Conservation (phyloP, 305 asterid species). For the Plantago coronopus region DNA sequence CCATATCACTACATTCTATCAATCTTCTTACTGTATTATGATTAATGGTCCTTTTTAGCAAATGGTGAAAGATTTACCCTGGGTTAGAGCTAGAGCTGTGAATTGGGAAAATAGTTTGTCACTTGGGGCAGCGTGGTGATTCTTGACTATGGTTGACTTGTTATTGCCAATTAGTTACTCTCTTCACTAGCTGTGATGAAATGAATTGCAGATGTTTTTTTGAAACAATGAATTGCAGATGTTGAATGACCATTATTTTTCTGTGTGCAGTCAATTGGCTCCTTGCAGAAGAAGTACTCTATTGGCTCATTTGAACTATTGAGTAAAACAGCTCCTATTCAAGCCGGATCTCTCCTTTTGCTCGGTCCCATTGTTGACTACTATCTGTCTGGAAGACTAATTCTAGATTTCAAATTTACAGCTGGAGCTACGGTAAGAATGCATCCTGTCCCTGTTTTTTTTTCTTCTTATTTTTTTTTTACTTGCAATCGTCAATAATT, state of each 20-base stretch:
- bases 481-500: not conserved
- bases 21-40: no score
- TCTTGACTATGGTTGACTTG: not conserved
- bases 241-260: conserved; percentile 20
- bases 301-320: conserved; percentile 85
- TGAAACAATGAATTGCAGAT: conserved; percentile 16
- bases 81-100: not conserved
- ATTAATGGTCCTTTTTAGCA: not conserved
- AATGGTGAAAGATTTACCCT: not conserved
- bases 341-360: conserved; percentile 87
- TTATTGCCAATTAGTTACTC: not conserved
- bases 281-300: conserved; percentile 94
- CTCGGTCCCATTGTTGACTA: conserved; percentile 81
- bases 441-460: not conserved
- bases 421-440: conserved; percentile 68
- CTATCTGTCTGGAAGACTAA: conserved; percentile 52
- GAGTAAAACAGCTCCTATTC: conserved; percentile 96
- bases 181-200: conserved; percentile 14
- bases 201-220: no score
- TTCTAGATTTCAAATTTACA: conserved; percentile 51
- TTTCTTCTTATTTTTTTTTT: not conserved
- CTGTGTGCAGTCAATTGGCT: conserved; percentile 83
- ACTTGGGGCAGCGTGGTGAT: not conserved
- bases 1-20: no score
- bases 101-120: not conserved